Conservation (phyloP, 805 yeast genomes). For the Candida boleticola region DNA sequence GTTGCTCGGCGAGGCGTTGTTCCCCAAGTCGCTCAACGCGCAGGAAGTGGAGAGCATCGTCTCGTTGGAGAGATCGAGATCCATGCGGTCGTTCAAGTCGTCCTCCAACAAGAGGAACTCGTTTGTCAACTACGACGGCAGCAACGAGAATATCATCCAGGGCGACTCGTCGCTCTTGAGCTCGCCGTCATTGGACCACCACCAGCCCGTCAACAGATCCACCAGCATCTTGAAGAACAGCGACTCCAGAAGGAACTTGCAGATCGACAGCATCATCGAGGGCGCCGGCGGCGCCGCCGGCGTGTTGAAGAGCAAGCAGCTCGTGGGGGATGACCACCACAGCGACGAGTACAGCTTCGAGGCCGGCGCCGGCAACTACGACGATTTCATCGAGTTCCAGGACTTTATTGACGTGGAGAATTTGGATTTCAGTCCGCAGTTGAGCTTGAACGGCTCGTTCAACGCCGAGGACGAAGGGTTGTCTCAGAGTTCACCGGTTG, state of each 20-base stretch:
- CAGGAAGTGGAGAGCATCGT: constrained; percentile 76
- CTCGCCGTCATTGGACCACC: constrained; percentile 9
- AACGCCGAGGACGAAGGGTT: not conserved
- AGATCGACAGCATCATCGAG: constrained; percentile 4
- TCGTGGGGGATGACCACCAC: not conserved
- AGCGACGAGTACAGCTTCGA: constrained; percentile 3
- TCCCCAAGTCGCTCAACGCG: constrained; percentile 65
- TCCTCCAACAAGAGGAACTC: constrained; percentile 30
- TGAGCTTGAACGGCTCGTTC: constrained; percentile 1
- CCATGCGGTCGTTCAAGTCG: constrained; percentile 51
- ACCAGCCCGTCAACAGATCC: constrained; percentile 27
- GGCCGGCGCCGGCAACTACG: constrained; percentile 11
- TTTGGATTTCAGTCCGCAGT: constrained; percentile 29
- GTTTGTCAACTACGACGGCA: constrained; percentile 38
- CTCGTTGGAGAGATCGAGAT: constrained; percentile 63
- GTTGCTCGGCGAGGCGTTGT: constrained; percentile 51
- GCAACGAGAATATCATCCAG: constrained; percentile 39
- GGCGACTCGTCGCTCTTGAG: constrained; percentile 7
- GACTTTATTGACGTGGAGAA: constrained; percentile 41
- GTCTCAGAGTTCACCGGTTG: not conserved
- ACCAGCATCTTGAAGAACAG: constrained; percentile 40
- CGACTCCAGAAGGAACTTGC: constrained; percentile 18
- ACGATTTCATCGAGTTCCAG: constrained; percentile 39
- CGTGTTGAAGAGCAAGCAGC: not conserved
- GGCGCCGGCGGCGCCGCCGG: not conserved